A percentile compares a stretch with the other conserved stretches of the same genome.
These are phyloP conservation scores for Wickerhamomyces subpelliculosus DNA, from an alignment of 805 yeast genomes.

Conservation along the genomic window DNA sequence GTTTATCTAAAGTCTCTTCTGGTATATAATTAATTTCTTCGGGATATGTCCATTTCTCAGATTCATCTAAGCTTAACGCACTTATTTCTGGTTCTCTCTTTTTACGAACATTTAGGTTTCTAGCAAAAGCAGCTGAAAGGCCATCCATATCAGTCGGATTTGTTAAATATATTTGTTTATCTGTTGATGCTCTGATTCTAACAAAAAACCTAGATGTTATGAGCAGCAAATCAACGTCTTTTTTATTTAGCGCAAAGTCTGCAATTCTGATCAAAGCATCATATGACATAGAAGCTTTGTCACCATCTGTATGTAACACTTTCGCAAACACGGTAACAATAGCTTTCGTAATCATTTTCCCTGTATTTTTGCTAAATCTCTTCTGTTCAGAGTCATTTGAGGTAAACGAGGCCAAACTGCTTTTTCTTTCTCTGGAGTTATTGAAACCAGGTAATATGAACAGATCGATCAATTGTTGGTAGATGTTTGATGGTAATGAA, in stretches of 20 bases:
- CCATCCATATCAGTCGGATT: slow-evolving; percentile 60
- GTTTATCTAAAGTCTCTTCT: slow-evolving; percentile 31
- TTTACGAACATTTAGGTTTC: slow-evolving; percentile 31
- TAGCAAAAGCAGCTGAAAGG: slow-evolving; percentile 49
- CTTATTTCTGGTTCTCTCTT: slow-evolving; percentile 8
- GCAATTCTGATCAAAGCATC: slow-evolving; percentile 24
- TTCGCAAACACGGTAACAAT: slow-evolving; percentile 22
- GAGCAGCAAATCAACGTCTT: slow-evolving; percentile 34
- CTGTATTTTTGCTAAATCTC: slow-evolving; percentile 9
- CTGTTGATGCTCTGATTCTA: slow-evolving; percentile 44
- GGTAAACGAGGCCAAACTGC: slow-evolving; percentile 22
- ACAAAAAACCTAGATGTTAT: slow-evolving; percentile 44
- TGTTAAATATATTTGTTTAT: slow-evolving; percentile 39
- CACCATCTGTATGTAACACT: slow-evolving; percentile 18
- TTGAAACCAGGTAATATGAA: slow-evolving; percentile 19
- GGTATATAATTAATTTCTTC: slow-evolving; percentile 48
- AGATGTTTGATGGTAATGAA: slow-evolving; percentile 6
- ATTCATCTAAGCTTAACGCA: slow-evolving; percentile 18
- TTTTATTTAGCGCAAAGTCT: slow-evolving; percentile 27
- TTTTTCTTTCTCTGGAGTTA: slow-evolving; percentile 13
- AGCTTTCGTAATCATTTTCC: slow-evolving; percentile 12
- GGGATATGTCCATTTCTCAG: slow-evolving; percentile 52
- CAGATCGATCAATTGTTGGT: slow-evolving; percentile 16
- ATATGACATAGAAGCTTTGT: slow-evolving; percentile 21
- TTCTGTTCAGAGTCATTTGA: background rate